These are phyloP conservation scores for Pisolithus microcarpus DNA, from an alignment of 768 basidiomycete genomes.

Conservation along the genomic window DNA sequence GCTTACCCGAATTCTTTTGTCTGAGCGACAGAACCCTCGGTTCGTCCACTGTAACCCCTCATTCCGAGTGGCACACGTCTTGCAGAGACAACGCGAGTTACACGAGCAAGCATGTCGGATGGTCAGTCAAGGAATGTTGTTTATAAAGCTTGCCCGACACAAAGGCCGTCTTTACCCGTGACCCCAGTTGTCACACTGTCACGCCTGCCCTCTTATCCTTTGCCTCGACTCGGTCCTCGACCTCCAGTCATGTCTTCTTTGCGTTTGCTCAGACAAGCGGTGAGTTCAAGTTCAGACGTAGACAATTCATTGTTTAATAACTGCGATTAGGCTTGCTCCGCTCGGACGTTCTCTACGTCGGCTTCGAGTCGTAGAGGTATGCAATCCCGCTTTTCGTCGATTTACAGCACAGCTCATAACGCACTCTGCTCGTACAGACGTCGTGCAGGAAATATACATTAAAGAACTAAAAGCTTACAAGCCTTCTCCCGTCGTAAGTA, in stretches of 20 bases:
- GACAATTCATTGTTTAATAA: neutral
- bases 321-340: constrained; percentile 33
- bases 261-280: constrained; percentile 45
- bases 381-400: constrained; percentile 24
- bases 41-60: constrained; percentile 32
- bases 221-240: neutral
- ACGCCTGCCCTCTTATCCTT: neutral
- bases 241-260: constrained; percentile 48
- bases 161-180: neutral
- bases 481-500: constrained; percentile 61
- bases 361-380: constrained; percentile 58
- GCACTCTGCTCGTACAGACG: constrained; percentile 44
- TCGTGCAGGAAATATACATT: constrained; percentile 89
- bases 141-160: too few species aligned
- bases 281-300: neutral
- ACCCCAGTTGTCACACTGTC: neutral
- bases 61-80: constrained; percentile 28
- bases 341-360: constrained; percentile 55
- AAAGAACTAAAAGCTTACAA: constrained; percentile 88
- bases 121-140: neutral
- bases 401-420: neutral
- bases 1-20: constrained; percentile 57
- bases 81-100: constrained; percentile 30
- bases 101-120: constrained; percentile 19
- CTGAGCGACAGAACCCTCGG: constrained; percentile 54